Evolutionary conservation across 1,139 yeast genomes (phyloP), one percentile per base, ranked within the genome.

Genomic region (Zygosaccharomyces sapae): DNA sequence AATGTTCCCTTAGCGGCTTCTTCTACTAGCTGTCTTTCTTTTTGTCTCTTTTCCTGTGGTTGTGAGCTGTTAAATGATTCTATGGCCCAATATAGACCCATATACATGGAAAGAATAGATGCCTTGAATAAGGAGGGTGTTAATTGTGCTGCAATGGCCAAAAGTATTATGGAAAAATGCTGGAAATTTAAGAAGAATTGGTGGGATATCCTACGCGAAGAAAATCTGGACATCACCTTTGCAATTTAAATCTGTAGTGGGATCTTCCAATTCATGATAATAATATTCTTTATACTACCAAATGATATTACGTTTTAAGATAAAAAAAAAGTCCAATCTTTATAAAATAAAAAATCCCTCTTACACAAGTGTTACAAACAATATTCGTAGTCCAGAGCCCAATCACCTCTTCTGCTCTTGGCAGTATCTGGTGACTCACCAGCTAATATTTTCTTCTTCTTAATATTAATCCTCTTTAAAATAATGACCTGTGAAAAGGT

Each of bases 131-230:
- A 63, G 9, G 67, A 67, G 55, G 86, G 86, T 0, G 72, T 77
- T 25, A 65, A 70, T 5, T 74, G 75, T 51, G 84, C 85, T 0
- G 59, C 62, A 8, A 69, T 70, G 52, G 80, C 82, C n/a, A 59
- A 73, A 20, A 69, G 64, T 13, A 70, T 81, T 1, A 78, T 81
- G 79, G 55, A 61, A 19, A 67, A 76, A 51, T 76, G 83, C 53
- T 82, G 88, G 87, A 62, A 66, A 3, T 70, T 80, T 0, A 77
- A 77, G 1, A 73, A 72, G 46, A 76, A 74, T 50, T 81, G 87
- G 87, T 73, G 76, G 51, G 75, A 70, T 22, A 74, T 81, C 1
- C 69, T 81, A 34, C 61, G 65, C 31, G 68, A 60, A n/a, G 69
- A 74, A 36, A 71, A 74, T 36, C 70, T 76, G 9, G 81, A 77